Conservation (phyloP, 345 rosid species). For the Lumnitzera racemosa region DNA sequence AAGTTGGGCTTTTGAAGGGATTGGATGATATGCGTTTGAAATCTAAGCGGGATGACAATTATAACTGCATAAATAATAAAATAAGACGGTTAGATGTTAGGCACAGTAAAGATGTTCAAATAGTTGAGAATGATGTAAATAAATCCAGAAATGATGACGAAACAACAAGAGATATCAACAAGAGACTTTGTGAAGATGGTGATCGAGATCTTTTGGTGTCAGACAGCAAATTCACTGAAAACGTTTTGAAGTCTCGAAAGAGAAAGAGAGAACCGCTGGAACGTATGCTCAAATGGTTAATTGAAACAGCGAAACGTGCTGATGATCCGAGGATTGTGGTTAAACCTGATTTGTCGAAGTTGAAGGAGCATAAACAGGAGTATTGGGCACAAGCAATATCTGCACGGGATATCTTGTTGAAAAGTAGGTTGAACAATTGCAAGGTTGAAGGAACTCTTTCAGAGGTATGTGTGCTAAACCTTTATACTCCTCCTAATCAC, state of each 20-base stretch:
- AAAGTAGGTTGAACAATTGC: slow-evolving; percentile 8
- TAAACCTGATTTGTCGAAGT: slow-evolving; percentile 30
- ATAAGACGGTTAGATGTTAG: too few species aligned
- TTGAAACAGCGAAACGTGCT: slow-evolving; percentile 39
- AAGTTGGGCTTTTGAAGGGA: slow-evolving; percentile 27
- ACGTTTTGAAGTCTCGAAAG: slow-evolving; percentile 16
- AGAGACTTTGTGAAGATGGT: slow-evolving; percentile 1
- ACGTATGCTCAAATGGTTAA: slow-evolving; percentile 55
- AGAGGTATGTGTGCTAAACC: too few species aligned
- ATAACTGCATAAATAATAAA: too few species aligned
- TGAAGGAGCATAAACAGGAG: slow-evolving; percentile 27
- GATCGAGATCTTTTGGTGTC: slow-evolving; percentile 9
- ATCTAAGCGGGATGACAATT: slow-evolving; percentile 6
- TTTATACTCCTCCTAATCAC: too few species aligned
- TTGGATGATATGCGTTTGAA: slow-evolving; percentile 3
- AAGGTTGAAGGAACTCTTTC: too few species aligned
- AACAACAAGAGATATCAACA: slow-evolving; percentile 7
- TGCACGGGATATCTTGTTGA: slow-evolving; percentile 38
- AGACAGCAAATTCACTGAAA: slow-evolving; percentile 9
- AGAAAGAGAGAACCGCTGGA: slow-evolving; percentile 34
- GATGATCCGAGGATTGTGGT: slow-evolving; percentile 29
- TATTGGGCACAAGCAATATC: slow-evolving; percentile 38
- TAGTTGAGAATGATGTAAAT: slow-evolving; percentile 7
- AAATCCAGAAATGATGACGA: slow-evolving; percentile 18
- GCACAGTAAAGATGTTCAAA: too few species aligned